Percentiles rank a stretch among this genome's conserved stretches.
These are phyloP conservation scores for Aspergillus tanneri DNA, from an alignment of 2,329 filamentous ascomycete species.

Conservation along the genomic window DNA sequence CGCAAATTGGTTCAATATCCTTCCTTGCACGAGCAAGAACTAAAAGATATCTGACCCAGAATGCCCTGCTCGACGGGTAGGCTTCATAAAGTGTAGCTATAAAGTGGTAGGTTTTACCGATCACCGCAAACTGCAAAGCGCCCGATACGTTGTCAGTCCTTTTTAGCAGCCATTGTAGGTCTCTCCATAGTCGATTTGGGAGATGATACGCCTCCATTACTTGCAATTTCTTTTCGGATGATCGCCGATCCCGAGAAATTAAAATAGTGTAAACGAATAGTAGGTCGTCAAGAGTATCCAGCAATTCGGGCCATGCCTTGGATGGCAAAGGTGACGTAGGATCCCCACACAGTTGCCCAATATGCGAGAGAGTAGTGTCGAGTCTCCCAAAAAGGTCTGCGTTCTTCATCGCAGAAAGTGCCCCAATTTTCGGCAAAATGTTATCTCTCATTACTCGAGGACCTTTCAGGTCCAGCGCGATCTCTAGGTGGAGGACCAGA, in stretches of 20 bases:
- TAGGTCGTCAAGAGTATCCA: constrained; percentile 8
- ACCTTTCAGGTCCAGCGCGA: constrained; percentile 9
- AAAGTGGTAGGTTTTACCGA: constrained; percentile 10
- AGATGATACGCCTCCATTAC: constrained; percentile 14
- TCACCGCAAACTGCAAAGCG: background rate
- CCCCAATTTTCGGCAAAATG: background rate
- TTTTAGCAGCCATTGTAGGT: constrained; percentile 14
- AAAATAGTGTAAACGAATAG: constrained; percentile 11
- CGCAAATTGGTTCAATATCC: constrained; percentile 1
- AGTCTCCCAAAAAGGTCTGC: background rate
- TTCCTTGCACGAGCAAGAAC: constrained; percentile 5
- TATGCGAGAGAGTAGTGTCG: background rate
- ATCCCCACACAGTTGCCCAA: background rate
- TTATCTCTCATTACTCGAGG: constrained; percentile 3
- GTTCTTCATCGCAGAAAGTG: background rate
- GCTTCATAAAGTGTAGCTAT: constrained; percentile 12
- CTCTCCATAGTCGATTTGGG: constrained; percentile 18
- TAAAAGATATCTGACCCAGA: constrained; percentile 13
- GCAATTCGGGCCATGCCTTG: background rate
- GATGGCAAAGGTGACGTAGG: background rate
- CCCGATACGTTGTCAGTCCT: background rate
- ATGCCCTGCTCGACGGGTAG: constrained; percentile 6
- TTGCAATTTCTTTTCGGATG: constrained; percentile 3
- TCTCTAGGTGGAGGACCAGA: constrained; percentile 2
- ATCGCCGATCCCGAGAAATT: constrained; percentile 9